These are phyloP conservation scores for Acacia crassicarpa DNA, from an alignment of 306 rosid genomes.

Conservation along the genomic window DNA sequence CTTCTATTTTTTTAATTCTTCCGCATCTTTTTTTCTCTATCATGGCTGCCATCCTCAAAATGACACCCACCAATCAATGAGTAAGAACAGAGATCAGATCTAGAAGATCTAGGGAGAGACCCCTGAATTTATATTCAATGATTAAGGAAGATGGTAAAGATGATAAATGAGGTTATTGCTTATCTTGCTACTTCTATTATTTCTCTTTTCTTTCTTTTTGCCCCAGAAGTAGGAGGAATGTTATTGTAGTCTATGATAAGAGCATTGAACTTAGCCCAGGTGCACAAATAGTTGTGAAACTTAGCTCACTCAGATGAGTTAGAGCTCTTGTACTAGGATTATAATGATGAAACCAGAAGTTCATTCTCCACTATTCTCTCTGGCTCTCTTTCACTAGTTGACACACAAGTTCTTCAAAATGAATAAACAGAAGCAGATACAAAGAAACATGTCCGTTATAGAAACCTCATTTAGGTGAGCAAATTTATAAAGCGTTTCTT, in stretches of 20 bases:
- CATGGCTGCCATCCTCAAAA: too few relatives aligned
- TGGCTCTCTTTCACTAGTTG: not conserved
- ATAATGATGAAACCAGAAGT: not conserved
- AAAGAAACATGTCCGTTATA: not conserved
- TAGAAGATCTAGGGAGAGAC: not conserved
- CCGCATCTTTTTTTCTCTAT: not conserved
- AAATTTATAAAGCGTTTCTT: not conserved
- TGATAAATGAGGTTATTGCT: not conserved
- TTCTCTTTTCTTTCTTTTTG: not conserved
- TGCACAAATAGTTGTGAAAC: not conserved
- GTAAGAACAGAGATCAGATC: not conserved
- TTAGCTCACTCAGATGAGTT: not conserved
- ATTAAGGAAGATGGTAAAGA: not conserved
- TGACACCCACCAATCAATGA: not conserved
- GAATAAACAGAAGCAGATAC: not conserved
- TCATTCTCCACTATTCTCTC: not conserved
- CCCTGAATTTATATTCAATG: not conserved
- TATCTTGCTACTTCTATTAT: not conserved
- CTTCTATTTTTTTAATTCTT: not conserved
- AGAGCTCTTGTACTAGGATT: not conserved
- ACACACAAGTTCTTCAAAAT: not conserved
- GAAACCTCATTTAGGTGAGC: not conserved
- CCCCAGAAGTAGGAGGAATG: not conserved
- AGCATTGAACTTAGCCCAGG: not conserved
- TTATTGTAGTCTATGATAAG: not conserved